Base-by-base conservation (phyloP, 495 filamentous ascomycete genomes). In the Letharia lupina region DNA sequence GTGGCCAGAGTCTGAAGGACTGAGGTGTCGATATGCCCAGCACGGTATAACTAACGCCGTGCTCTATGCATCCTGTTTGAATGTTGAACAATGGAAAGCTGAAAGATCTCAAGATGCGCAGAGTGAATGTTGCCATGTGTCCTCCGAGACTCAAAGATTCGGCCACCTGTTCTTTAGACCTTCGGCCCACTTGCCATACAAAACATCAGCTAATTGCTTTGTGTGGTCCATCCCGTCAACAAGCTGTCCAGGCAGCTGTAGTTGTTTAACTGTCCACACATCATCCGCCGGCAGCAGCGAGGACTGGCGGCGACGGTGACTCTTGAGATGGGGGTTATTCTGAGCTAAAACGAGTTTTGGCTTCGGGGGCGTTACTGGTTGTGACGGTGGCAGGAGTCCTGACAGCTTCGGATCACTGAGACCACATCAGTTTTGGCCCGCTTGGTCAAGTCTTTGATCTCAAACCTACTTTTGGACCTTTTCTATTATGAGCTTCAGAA, bases 181-280 rank as follows among this genome's bases (percentile, higher is more conserved):
- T 67, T 95, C 90, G 2, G 89, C 82, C 94, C 94, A 98, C 33
- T 93, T 83, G 52, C 85, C 80, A 76, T 96, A 98, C 28, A 98
- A 82, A 39, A 96, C 88, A 77, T 97, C 92, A 15, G 90, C 89
- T 37, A 98, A 77, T 73, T 93, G 86, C 72, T 90, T 91, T 64
- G 89, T 89, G 74, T 96, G 91, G 73, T 96, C 91, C 91, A 96
- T 93, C 6, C 91, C 93, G 8, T 86, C 81, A 57, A 83, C 78
- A 33, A 83, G 70, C 63, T 81, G 78, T 20, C 77, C 77, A 9
- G 81, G 80, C 59, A 81, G 69, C 56, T 77, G 78, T 18, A 75
- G 69, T 41, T 74, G 70, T 62, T 77, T 72, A 20, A 76, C 71
- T 12, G 76, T 70, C 64, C 75, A 76, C 33, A 68, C 73, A 33